phyloP scores from a whole-genome alignment of 192 early-diverging fungal species.

The Coemansia sp. region DNA sequence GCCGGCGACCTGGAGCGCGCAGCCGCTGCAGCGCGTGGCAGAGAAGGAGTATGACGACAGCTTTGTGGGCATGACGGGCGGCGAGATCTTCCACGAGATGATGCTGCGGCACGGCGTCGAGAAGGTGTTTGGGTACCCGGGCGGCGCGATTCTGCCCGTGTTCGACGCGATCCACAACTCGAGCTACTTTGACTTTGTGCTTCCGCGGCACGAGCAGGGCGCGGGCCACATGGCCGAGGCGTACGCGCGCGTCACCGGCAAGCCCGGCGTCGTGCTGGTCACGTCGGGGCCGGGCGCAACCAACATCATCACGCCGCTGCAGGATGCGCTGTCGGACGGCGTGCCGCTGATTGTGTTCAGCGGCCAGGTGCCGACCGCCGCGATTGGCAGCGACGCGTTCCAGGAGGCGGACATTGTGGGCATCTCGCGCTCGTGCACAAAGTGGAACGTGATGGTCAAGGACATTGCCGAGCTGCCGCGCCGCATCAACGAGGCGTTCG shows the following conservation, averaged over 20 bases:
- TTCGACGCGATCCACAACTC: constrained; percentile 98
- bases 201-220: constrained; percentile 97
- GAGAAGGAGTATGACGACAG: constrained; percentile 67
- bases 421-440: constrained; percentile 94
- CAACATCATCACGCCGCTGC: constrained; percentile 96
- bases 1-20: constrained; percentile 5
- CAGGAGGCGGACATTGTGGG: constrained; percentile 98
- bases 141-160: constrained; percentile 97
- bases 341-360: constrained; percentile 93
- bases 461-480: constrained; percentile 93
- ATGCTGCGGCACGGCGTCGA: constrained; percentile 92
- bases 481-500: constrained; percentile 97
- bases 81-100: constrained; percentile 99
- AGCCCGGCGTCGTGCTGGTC: constrained; percentile 67
- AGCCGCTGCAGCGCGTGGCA: constrained; percentile 16
- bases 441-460: constrained; percentile 99
- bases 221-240: constrained; percentile 99
- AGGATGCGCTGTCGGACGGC: constrained; percentile 94
- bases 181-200: constrained; percentile 92
- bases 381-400: constrained; percentile 95
- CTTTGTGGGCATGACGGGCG: constrained; percentile 95
- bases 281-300: constrained; percentile 97
- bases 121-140: constrained; percentile 97
- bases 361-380: constrained; percentile 89
- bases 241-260: constrained; percentile 85